phyloP scores from a whole-genome alignment of 2,329 filamentous ascomycete genomes.

The Aspergillus hiratsukae region DNA sequence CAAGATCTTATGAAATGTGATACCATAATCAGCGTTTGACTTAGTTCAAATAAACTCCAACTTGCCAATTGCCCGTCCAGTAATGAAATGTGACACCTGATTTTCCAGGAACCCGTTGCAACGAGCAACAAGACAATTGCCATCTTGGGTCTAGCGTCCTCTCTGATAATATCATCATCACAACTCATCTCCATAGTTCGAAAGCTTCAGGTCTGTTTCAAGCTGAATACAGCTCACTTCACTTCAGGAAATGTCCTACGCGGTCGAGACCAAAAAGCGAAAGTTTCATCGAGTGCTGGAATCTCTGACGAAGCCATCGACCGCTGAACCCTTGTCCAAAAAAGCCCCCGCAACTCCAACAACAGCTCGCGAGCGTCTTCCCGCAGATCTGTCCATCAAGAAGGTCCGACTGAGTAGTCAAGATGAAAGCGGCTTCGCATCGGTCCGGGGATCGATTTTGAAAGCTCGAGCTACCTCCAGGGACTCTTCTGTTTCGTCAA shows the following conservation, averaged over 20 bases:
- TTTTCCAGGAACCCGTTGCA: neutral
- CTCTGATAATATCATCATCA: conserved; percentile 18
- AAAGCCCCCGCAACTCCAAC: conserved; percentile 15
- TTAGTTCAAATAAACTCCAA: neutral
- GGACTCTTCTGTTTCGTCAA: conserved; percentile 29
- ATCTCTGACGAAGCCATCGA: conserved; percentile 36
- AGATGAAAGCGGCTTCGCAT: conserved; percentile 15
- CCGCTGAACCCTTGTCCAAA: conserved; percentile 17
- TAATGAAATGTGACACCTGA: neutral
- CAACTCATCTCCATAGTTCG: neutral
- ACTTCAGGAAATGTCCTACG: conserved; percentile 37
- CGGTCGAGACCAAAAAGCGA: conserved; percentile 44
- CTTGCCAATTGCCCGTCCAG: neutral
- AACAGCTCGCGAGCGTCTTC: conserved; percentile 21
- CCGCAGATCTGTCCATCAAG: conserved; percentile 29
- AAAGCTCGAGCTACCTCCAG: conserved; percentile 24
- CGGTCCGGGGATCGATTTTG: conserved; percentile 22
- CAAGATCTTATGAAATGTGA: neutral
- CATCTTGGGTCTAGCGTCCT: conserved; percentile 5
- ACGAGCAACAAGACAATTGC: neutral
- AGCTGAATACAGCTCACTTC: neutral
- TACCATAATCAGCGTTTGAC: neutral
- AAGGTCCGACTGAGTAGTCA: conserved; percentile 28
- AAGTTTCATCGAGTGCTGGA: conserved; percentile 46
- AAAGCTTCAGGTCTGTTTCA: neutral